Percentiles rank a stretch among this genome's conserved stretches.
Evolutionary conservation across 345 rosid genomes (phyloP).

Genomic region (Excoecaria agallocha): DNA sequence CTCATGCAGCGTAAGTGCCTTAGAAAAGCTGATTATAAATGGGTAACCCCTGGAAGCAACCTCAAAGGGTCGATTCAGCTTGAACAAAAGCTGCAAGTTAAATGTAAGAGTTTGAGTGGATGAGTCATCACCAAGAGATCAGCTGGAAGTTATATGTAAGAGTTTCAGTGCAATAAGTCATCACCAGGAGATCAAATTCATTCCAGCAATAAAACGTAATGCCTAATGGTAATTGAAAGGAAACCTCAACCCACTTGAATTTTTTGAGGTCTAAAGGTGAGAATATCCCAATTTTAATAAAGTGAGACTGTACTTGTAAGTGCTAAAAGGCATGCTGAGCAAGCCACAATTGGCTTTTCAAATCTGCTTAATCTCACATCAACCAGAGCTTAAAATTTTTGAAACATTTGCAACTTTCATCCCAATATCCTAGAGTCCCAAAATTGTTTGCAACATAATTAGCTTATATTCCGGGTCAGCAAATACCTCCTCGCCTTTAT

Average conservation of each 20-base stretch:
- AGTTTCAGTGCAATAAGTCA: neutral
- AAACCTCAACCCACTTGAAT: neutral
- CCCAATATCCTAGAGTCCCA: neutral
- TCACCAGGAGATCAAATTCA: neutral
- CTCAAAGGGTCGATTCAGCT: conserved; percentile 87
- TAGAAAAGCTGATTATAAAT: conserved; percentile 77
- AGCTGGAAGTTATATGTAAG: conserved; percentile 9
- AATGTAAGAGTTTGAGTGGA: neutral
- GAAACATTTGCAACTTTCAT: neutral
- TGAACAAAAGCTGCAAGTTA: conserved; percentile 73
- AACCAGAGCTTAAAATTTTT: neutral
- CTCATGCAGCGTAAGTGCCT: conserved; percentile 70
- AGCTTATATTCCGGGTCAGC: neutral
- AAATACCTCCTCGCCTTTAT: neutral
- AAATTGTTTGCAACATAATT: too few species aligned
- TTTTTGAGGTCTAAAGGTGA: neutral
- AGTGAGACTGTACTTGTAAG: neutral
- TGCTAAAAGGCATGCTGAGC: neutral
- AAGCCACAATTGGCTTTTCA: neutral
- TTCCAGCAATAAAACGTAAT: neutral
- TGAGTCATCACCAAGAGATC: neutral
- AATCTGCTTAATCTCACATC: neutral
- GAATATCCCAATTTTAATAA: neutral
- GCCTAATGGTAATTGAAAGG: neutral
- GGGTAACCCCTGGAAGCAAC: conserved; percentile 90